A percentile compares a stretch with the other conserved stretches of the same genome.
Evolutionary conservation across 1,284 basidiomycete genomes (phyloP).

Genomic region (Ganoderma lucidum): DNA sequence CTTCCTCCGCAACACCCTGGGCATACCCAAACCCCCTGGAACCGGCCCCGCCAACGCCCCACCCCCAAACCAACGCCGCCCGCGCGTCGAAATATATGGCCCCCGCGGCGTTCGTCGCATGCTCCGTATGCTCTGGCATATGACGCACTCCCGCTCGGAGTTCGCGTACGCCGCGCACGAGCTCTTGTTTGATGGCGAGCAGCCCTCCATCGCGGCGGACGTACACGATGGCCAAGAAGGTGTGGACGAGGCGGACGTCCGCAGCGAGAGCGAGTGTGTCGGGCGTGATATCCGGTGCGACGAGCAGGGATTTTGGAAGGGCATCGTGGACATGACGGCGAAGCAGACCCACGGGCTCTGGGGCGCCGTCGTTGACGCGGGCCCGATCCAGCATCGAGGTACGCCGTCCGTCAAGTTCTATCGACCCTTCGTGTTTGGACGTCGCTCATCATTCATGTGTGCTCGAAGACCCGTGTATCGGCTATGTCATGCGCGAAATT

Average conservation of each 20-base stretch:
- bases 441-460: not conserved
- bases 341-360: slow-evolving; percentile 34
- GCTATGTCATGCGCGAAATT: slow-evolving; percentile 81
- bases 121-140: slow-evolving; percentile 74
- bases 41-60: slow-evolving; percentile 17
- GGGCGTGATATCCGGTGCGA: slow-evolving; percentile 73
- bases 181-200: slow-evolving; percentile 66
- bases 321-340: slow-evolving; percentile 43
- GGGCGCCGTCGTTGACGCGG: slow-evolving; percentile 66
- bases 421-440: not conserved
- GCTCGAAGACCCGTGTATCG: slow-evolving; percentile 78
- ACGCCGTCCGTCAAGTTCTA: slow-evolving; percentile 29
- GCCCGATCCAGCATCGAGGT: slow-evolving; percentile 87
- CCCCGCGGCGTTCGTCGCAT: slow-evolving; percentile 85
- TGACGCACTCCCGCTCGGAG: slow-evolving; percentile 72
- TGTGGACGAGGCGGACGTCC: slow-evolving; percentile 40
- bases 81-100: slow-evolving; percentile 82
- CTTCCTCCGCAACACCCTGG: slow-evolving; percentile 72
- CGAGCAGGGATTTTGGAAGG: slow-evolving; percentile 77
- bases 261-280: slow-evolving; percentile 70
- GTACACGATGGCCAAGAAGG: slow-evolving; percentile 40
- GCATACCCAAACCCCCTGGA: slow-evolving; percentile 45
- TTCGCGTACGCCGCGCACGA: slow-evolving; percentile 87
- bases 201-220: slow-evolving; percentile 52
- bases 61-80: slow-evolving; percentile 33